Evolutionary conservation across 495 filamentous ascomycete species (phyloP).

Genomic region (Penicillium nucicola): DNA sequence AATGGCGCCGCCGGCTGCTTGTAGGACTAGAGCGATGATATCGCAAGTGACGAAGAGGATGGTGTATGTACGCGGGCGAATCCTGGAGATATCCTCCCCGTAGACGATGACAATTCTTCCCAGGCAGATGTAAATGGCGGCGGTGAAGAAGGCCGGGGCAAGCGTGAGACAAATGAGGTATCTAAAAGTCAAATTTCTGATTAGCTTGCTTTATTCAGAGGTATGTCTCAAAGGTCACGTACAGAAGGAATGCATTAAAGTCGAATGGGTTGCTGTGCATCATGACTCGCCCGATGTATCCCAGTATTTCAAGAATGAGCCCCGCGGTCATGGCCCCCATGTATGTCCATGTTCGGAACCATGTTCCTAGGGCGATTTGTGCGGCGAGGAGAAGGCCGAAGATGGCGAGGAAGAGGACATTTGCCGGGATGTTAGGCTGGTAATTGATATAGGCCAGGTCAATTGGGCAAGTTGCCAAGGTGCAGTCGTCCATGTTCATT

Average conservation of each 20-base stretch:
- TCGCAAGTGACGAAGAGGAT: slow-evolving; percentile 53
- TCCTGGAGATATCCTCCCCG: slow-evolving; percentile 42
- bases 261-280: slow-evolving; percentile 38
- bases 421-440: slow-evolving; percentile 31
- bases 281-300: slow-evolving; percentile 37
- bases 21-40: slow-evolving; percentile 51
- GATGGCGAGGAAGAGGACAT: slow-evolving; percentile 30
- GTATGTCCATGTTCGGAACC: slow-evolving; percentile 30
- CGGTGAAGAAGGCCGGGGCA: slow-evolving; percentile 54
- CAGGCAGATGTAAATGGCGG: slow-evolving; percentile 55
- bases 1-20: slow-evolving; percentile 52
- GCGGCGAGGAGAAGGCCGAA: slow-evolving; percentile 27
- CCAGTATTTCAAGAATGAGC: slow-evolving; percentile 36
- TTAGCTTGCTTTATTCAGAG: slow-evolving; percentile 3
- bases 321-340: slow-evolving; percentile 20
- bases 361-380: slow-evolving; percentile 27
- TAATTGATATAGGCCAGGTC: slow-evolving; percentile 32
- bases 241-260: slow-evolving; percentile 37
- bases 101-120: slow-evolving; percentile 49
- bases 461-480: slow-evolving; percentile 32
- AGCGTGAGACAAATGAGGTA: slow-evolving; percentile 53
- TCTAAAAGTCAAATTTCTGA: slow-evolving; percentile 12
- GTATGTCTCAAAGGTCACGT: slow-evolving; percentile 8
- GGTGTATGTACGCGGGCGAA: slow-evolving; percentile 49
- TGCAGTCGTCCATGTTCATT: slow-evolving; percentile 20